phyloP scores from a whole-genome alignment of 2,329 filamentous ascomycete species.

The Fusarium continuum region DNA sequence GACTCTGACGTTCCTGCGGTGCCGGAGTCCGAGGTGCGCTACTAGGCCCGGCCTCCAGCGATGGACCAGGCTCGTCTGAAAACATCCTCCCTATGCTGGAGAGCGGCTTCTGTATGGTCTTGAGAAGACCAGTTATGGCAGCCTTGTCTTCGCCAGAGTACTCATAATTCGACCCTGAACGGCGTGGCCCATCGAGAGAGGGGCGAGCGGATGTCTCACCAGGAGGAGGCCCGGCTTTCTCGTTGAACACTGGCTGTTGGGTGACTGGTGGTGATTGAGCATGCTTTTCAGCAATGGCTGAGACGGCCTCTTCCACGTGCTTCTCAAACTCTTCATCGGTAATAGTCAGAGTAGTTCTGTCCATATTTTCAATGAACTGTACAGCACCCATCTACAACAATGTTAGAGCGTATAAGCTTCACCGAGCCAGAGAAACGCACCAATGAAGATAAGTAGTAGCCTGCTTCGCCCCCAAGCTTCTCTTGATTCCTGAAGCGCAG shows the following conservation, averaged over 20 bases:
- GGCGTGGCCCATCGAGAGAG: constrained; percentile 60
- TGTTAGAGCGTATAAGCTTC: constrained; percentile 8
- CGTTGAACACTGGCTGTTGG: constrained; percentile 54
- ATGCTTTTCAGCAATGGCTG: constrained; percentile 92
- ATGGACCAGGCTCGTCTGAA: constrained; percentile 69
- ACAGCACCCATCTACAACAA: constrained; percentile 80
- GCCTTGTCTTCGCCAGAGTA: constrained; percentile 74
- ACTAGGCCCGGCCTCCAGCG: constrained; percentile 43
- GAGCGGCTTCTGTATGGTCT: constrained; percentile 90
- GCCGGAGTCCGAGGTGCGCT: constrained; percentile 52
- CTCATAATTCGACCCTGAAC: constrained; percentile 64
- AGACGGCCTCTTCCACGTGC: constrained; percentile 96
- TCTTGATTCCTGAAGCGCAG: constrained; percentile 96
- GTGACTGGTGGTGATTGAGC: constrained; percentile 56
- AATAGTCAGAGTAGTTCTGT: constrained; percentile 92
- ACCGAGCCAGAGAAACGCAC: constrained; percentile 57
- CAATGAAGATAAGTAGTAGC: constrained; percentile 95
- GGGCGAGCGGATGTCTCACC: constrained; percentile 50
- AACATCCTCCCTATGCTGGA: constrained; percentile 96
- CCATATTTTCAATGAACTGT: constrained; percentile 96
- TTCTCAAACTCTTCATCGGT: constrained; percentile 94
- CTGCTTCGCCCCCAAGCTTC: constrained; percentile 95
- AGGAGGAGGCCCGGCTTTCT: constrained; percentile 50
- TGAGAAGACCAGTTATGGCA: constrained; percentile 83
- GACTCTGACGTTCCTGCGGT: constrained; percentile 47